Conservation (phyloP, 441 rosid genomes). For the Syzygium malaccense region DNA sequence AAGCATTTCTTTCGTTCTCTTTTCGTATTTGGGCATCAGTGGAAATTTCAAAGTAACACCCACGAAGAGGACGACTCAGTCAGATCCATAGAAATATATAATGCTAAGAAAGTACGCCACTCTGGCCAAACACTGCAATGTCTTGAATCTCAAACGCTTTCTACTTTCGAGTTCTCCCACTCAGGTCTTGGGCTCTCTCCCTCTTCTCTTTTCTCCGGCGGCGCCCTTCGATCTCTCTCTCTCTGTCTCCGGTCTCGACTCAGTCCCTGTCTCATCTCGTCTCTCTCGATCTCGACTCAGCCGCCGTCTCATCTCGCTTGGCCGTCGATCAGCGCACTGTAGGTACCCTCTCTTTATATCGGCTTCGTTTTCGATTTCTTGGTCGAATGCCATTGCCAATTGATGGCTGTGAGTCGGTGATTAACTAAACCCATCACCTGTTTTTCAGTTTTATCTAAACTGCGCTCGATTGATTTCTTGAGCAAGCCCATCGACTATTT, state of each 20-base stretch:
- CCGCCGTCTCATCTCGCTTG: background rate
- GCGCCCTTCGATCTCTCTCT: background rate
- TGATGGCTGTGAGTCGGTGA: background rate
- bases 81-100: background rate
- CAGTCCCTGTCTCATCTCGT: too few relatives aligned
- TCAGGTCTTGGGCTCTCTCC: background rate
- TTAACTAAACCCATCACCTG: background rate
- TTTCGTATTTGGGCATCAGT: background rate
- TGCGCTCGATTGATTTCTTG: background rate
- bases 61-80: background rate
- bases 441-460: background rate
- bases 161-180: background rate
- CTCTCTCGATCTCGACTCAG: background rate
- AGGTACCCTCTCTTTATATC: background rate
- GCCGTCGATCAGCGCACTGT: fast-evolving
- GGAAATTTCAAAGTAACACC: background rate
- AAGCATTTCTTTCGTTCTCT: background rate
- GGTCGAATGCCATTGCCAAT: background rate
- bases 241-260: too few relatives aligned
- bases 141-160: too few relatives aligned
- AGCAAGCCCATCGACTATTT: background rate
- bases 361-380: too few relatives aligned
- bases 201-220: fast-evolving
- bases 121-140: too few relatives aligned
- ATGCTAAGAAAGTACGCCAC: background rate